These are phyloP conservation scores for Pseudogymnoascus pannorum DNA, from an alignment of 2,329 filamentous ascomycete genomes.

Conservation along the genomic window DNA sequence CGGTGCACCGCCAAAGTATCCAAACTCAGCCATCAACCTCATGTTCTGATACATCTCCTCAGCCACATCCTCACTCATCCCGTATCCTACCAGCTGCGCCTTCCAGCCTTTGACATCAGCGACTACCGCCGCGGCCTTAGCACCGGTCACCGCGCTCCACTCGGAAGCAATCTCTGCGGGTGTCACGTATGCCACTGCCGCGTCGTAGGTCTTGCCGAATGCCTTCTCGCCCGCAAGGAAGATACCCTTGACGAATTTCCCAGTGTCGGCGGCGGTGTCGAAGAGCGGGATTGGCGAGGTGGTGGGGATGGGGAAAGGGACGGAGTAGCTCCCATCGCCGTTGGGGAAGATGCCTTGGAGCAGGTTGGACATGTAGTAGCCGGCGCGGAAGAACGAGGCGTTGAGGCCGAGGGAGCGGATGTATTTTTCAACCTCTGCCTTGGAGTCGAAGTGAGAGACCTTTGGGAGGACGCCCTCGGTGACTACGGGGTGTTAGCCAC, in stretches of 20 bases:
- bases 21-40: constrained; percentile 42
- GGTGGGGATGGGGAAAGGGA: constrained; percentile 23
- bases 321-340: constrained; percentile 24
- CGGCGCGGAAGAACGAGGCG: constrained; percentile 42
- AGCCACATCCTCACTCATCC: constrained; percentile 34
- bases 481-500: constrained; percentile 24
- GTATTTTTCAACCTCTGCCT: constrained; percentile 32
- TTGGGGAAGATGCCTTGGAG: constrained; percentile 21
- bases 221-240: constrained; percentile 29
- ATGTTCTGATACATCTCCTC: constrained; percentile 49
- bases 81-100: constrained; percentile 27
- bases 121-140: constrained; percentile 31
- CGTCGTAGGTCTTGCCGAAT: constrained; percentile 38
- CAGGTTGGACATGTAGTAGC: constrained; percentile 46
- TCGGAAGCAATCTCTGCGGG: constrained; percentile 32
- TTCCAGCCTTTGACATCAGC: constrained; percentile 37
- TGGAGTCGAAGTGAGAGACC: constrained; percentile 34
- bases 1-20: constrained; percentile 43
- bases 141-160: constrained; percentile 36
- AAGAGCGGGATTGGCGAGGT: constrained; percentile 29
- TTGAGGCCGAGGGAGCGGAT: constrained; percentile 33
- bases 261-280: constrained; percentile 29
- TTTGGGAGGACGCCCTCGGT: constrained; percentile 34
- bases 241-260: constrained; percentile 29
- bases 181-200: constrained; percentile 37